Base-by-base conservation (phyloP, 768 basidiomycete species). In the Trametes meyenii region DNA sequence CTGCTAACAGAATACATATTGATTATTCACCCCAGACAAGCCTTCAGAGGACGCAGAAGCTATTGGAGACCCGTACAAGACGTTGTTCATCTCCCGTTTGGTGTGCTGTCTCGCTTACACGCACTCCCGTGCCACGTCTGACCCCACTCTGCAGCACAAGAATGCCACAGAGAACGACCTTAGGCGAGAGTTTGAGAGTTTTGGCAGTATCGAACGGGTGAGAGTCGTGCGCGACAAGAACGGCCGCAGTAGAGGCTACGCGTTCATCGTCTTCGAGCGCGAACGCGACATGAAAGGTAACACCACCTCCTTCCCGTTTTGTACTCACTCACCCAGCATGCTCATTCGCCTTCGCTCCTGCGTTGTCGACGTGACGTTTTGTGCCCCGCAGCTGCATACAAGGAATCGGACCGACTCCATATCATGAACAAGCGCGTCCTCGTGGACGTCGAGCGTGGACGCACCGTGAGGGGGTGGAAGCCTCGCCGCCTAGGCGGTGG, bases 241-340 rank as follows among this genome's bases (percentile, higher is more conserved):
- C 71, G 85, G 83, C 51, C 90, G 93, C 60, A 85, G 90, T 70
- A 81, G 90, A 64, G 94, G 95, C 14, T 98, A 98, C 73, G 96
- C 96, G 21, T 99, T 99, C 76, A 83, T 99, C 64, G 95, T 99
- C 17, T 99, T 94, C 67, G 97, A 99, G 73, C 86, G 97, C 33
- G 97, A 98, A 77, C 86, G 96, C 60, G 97, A 99, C 73, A 99
- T 99, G 97, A 98, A 98, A 85, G 96, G 96, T 96, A 64, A 73
- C 72, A 50, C 26, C 10, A 3, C 17, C 39, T 46, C 65, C 40
- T 63, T 39, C 48, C 49, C 58, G 55, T 60, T 60, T 56, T 58
- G 58, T 55, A 51, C 49, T 16, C 57, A 68, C 52, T 62, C 55
- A 70, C 67, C 67, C 62, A 71, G 65, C 63, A 60, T 63, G 61